These are phyloP conservation scores for Poteriospumella lacustris DNA, from an alignment of 108 stramenopile genomes.

Conservation along the genomic window DNA sequence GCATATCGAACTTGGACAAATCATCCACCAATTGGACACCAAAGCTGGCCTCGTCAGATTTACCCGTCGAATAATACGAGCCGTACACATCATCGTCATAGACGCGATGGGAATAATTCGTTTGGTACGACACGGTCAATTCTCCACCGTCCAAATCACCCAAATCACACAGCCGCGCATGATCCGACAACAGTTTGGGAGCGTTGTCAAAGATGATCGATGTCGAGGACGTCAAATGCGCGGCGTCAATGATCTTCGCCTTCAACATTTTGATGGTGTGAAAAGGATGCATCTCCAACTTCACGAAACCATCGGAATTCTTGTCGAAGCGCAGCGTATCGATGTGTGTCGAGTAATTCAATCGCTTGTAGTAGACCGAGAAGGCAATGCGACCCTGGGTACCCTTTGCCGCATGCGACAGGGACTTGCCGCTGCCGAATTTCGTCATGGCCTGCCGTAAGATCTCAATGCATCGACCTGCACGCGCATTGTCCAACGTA, in stretches of 20 bases:
- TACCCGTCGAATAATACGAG: background rate
- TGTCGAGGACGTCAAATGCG: background rate
- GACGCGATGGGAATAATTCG: background rate
- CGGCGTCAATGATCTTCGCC: conserved; percentile 22
- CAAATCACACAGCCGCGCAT: background rate
- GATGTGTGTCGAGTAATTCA: background rate
- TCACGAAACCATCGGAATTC: background rate
- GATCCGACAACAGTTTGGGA: background rate
- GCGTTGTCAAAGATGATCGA: background rate
- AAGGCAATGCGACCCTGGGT: background rate
- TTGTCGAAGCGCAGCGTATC: background rate
- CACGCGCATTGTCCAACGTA: background rate
- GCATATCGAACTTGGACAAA: background rate
- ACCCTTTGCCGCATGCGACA: background rate
- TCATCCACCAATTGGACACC: background rate
- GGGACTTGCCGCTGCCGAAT: background rate
- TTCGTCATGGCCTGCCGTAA: background rate
- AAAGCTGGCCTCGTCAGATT: background rate
- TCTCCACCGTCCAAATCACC: background rate
- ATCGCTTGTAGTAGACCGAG: background rate
- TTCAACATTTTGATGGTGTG: conserved; percentile 35
- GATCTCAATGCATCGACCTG: background rate
- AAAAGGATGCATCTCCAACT: conserved; percentile 42
- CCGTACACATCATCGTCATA: background rate
- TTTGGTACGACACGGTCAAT: background rate